Evolutionary conservation across 1,139 yeast genomes (phyloP).

Genomic region (Lodderomyces margitis): DNA sequence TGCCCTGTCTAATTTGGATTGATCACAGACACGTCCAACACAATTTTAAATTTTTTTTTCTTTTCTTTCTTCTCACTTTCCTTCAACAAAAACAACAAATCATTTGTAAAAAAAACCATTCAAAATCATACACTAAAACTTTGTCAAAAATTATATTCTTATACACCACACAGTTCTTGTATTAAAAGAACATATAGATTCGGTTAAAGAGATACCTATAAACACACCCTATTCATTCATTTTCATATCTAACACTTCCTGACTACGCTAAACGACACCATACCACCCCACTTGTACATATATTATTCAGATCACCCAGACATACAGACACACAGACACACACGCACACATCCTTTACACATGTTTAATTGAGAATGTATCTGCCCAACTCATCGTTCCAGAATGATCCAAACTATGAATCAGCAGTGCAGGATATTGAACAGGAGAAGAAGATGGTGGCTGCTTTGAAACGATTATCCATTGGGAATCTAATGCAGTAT

Average conservation of each 20-base stretch:
- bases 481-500: constrained; percentile 48
- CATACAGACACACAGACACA: neutral
- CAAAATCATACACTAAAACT: too few species aligned
- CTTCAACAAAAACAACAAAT: neutral
- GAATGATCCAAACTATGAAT: constrained; percentile 24
- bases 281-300: constrained; percentile 2
- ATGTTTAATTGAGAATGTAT: constrained; percentile 6
- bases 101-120: too few species aligned
- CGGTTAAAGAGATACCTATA: neutral
- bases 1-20: too few species aligned
- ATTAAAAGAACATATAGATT: too few species aligned
- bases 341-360: neutral
- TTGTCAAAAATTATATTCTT: too few species aligned
- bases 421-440: constrained; percentile 50
- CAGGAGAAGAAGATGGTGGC: constrained; percentile 60
- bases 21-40: constrained; percentile 1
- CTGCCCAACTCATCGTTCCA: constrained; percentile 14
- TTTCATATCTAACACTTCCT: neutral
- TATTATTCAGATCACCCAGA: too few species aligned
- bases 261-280: neutral
- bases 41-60: too few species aligned
- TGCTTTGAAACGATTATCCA: constrained; percentile 54
- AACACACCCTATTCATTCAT: constrained; percentile 2
- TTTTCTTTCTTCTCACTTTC: constrained; percentile 3
- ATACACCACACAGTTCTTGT: neutral